Evolutionary conservation across 768 basidiomycete species (phyloP), one percentile per base, ranked within the genome.

Genomic region (Tulasnella sp.): DNA sequence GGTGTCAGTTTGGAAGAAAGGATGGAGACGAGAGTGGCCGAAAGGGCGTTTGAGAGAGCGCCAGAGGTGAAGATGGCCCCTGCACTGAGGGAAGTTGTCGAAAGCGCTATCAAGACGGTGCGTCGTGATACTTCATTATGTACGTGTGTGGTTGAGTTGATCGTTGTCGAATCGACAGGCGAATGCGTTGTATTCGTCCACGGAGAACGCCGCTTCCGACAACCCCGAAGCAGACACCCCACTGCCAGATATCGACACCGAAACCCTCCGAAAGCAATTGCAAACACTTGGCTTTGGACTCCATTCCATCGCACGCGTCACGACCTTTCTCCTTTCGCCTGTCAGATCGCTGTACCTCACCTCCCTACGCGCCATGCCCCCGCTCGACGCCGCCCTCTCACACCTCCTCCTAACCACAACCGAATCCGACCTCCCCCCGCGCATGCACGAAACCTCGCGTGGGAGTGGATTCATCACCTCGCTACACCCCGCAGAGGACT

Each of bases 21-120:
- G 15, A 45, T 17, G 41, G 25, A 42, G n/a, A 6, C 7, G 7
- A n/a, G 41, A 42, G 27, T 12, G 25, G 37, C 61, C 14, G 69
- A 72, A 0, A 63, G 64, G 1, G 73, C 75, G 61, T 78, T 76
- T 52, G 67, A 70, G 11, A 69, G 73, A 52, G 74, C 71, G 12
- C 81, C 80, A 8, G 92, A 94, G 65, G 89, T 92, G 19, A 83
- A 77, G 65, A 92, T 97, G 90, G 82, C 86, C 0, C 73, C 74
- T 7, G 70, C 70, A 15, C 72, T 94, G 45, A 76, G 93, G 31
- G 87, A 88, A 55, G 68, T 81, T 43, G 87, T 93, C 2, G 92
- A 97, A 69, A 76, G 77, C 19, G 78, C 82, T 0, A 80, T 96
- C 32, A 84, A 86, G 67, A 79, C 82, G 78, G 87, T 83, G 41